Evolutionary conservation across 805 yeast species (phyloP).

Genomic region (Saccharomycopsis javanensis): DNA sequence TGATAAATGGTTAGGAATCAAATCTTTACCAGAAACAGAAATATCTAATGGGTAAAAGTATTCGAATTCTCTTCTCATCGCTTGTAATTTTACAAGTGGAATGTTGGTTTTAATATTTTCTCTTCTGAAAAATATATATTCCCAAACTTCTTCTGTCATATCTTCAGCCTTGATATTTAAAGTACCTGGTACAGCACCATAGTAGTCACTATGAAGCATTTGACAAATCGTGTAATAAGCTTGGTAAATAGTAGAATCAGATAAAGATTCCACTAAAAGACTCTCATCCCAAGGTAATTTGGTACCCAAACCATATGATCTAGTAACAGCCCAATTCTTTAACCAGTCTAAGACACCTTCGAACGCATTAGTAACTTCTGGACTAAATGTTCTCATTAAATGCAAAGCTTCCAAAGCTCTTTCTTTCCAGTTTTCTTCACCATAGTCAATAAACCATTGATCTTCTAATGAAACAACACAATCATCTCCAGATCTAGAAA

Average conservation of each 20-base stretch:
- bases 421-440: slow-evolving; percentile 84
- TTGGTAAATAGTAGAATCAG: slow-evolving; percentile 94
- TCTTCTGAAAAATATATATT: slow-evolving; percentile 71
- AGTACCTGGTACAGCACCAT: slow-evolving; percentile 68
- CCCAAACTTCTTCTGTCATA: slow-evolving; percentile 89
- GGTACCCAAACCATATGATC: slow-evolving; percentile 94
- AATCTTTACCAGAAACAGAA: slow-evolving; percentile 91
- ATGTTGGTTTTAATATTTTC: slow-evolving; percentile 51
- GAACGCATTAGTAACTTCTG: slow-evolving; percentile 83
- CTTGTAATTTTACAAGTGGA: slow-evolving; percentile 55
- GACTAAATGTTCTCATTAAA: slow-evolving; percentile 64
- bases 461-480: slow-evolving; percentile 96
- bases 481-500: slow-evolving; percentile 93
- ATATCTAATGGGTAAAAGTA: slow-evolving; percentile 93
- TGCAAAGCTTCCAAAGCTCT: slow-evolving; percentile 72
- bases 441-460: slow-evolving; percentile 97
- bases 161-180: slow-evolving; percentile 70
- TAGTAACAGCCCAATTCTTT: slow-evolving; percentile 95
- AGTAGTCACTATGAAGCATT: slow-evolving; percentile 74
- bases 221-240: slow-evolving; percentile 88
- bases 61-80: slow-evolving; percentile 87
- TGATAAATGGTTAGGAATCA: slow-evolving; percentile 94
- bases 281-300: slow-evolving; percentile 94
- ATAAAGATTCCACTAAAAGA: slow-evolving; percentile 85
- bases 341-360: slow-evolving; percentile 94